A percentile compares a stretch with the other conserved stretches of the same genome.
These are phyloP conservation scores for Kuraishia ogatae DNA, from an alignment of 805 yeast genomes.

Conservation along the genomic window DNA sequence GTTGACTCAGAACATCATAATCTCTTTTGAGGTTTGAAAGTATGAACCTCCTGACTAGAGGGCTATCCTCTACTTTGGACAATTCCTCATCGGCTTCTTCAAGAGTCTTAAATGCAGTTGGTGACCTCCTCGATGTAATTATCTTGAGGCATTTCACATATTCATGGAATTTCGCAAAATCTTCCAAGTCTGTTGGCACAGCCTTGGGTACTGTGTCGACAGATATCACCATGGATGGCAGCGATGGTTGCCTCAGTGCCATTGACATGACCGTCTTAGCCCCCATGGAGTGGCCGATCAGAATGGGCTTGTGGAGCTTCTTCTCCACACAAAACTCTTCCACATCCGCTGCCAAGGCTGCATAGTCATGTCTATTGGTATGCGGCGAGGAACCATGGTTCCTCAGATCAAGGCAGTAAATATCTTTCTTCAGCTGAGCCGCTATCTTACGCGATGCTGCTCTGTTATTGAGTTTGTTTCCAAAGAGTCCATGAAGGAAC, in stretches of 20 bases:
- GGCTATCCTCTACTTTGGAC: constrained; percentile 49
- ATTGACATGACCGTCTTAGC: constrained; percentile 89
- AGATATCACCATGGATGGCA: constrained; percentile 47
- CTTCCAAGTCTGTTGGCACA: constrained; percentile 6
- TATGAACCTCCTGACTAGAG: constrained; percentile 61
- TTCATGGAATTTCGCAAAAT: constrained; percentile 20
- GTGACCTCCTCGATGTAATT: constrained; percentile 1
- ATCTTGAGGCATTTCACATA: constrained; percentile 11
- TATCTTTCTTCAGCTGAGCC: constrained; percentile 21
- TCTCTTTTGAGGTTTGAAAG: constrained; percentile 53
- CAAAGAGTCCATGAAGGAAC: constrained; percentile 83
- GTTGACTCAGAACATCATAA: constrained; percentile 4
- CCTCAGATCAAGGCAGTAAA: constrained; percentile 66
- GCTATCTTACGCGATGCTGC: constrained; percentile 57
- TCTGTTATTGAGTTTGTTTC: constrained; percentile 70
- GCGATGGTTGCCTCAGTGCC: constrained; percentile 55
- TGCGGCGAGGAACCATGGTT: constrained; percentile 92
- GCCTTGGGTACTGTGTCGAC: constrained; percentile 77
- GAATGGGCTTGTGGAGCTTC: constrained; percentile 31
- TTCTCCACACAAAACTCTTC: constrained; percentile 45
- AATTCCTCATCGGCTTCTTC: constrained; percentile 57
- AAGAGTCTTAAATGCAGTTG: constrained; percentile 19
- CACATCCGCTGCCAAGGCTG: constrained; percentile 77
- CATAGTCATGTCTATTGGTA: constrained; percentile 56
- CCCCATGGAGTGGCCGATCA: constrained; percentile 82